These are phyloP conservation scores for Yarrowia keelungensis DNA, from an alignment of 805 yeast genomes.

Conservation along the genomic window DNA sequence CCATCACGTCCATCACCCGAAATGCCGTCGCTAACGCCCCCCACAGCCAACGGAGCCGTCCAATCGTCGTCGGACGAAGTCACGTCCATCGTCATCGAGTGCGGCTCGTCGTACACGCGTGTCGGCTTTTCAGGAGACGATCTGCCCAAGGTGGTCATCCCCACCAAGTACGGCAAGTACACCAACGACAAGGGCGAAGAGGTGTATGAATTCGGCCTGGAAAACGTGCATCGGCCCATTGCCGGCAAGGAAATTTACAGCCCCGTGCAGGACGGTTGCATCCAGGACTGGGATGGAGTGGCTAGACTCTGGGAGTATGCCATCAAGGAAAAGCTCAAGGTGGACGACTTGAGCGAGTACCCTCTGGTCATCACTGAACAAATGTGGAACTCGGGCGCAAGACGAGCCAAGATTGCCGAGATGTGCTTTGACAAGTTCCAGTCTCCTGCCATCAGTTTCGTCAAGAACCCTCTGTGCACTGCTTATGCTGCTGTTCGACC, in stretches of 20 bases:
- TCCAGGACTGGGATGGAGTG: constrained; percentile 68
- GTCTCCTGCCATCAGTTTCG: constrained; percentile 78
- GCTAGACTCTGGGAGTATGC: constrained; percentile 72
- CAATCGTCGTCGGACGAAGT: constrained; percentile 66
- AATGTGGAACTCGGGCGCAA: constrained; percentile 70
- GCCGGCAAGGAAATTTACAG: constrained; percentile 49
- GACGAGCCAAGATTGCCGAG: constrained; percentile 65
- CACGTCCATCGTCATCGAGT: constrained; percentile 88
- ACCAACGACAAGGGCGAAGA: constrained; percentile 40
- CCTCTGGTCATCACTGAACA: constrained; percentile 72
- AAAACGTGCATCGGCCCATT: constrained; percentile 53
- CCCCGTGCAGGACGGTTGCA: constrained; percentile 51
- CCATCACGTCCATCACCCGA: constrained; percentile 29
- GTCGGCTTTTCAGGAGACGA: constrained; percentile 95
- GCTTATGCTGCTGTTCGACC: constrained; percentile 62
- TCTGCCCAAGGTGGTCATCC: constrained; percentile 74
- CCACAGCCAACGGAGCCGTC: constrained; percentile 25
- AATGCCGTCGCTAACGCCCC: constrained; percentile 37
- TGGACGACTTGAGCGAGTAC: constrained; percentile 63
- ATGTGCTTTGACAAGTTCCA: constrained; percentile 75
- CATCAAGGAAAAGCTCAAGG: constrained; percentile 58
- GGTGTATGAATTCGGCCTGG: constrained; percentile 50
- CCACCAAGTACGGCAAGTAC: constrained; percentile 66
- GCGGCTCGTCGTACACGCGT: constrained; percentile 83
- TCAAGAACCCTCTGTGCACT: constrained; percentile 76